Evolutionary conservation across 768 basidiomycete species (phyloP).

Genomic region (Boletus coccyginus): DNA sequence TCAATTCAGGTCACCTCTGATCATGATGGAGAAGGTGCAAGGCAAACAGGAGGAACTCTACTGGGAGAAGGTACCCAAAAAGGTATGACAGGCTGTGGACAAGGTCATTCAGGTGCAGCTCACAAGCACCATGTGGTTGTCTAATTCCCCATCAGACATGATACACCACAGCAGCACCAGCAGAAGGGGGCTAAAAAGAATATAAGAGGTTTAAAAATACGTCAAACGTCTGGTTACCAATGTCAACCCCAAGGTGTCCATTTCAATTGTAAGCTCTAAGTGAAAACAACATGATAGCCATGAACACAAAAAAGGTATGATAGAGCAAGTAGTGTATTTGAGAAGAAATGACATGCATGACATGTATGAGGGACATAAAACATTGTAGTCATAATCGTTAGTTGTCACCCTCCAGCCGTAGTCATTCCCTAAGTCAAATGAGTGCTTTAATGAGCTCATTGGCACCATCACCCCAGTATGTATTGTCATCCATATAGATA

Average conservation of each 20-base stretch:
- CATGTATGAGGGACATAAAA: too few species aligned
- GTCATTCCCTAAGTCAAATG: slow-evolving; percentile 49
- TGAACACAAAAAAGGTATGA: neutral
- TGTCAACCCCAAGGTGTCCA: too few species aligned
- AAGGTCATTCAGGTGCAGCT: slow-evolving; percentile 31
- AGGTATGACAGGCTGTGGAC: slow-evolving; percentile 61
- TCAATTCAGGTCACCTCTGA: too few species aligned
- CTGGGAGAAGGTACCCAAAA: slow-evolving; percentile 79
- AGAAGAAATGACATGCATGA: too few species aligned
- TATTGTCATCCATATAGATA: slow-evolving; percentile 55
- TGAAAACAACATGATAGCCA: neutral
- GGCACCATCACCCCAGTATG: slow-evolving; percentile 66
- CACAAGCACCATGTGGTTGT: neutral
- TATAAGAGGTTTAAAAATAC: slow-evolving; percentile 2
- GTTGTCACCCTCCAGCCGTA: slow-evolving; percentile 32
- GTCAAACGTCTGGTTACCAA: neutral
- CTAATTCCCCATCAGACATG: neutral
- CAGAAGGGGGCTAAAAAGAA: slow-evolving; percentile 10
- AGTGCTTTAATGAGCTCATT: slow-evolving; percentile 68
- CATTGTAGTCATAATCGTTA: neutral
- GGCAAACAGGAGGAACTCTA: too few species aligned
- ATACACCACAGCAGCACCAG: neutral
- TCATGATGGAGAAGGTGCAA: too few species aligned
- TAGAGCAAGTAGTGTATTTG: too few species aligned
- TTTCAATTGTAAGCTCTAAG: neutral